These are phyloP conservation scores for Phytophthora cajani DNA, from an alignment of 352 stramenopile genomes.

Conservation along the genomic window DNA sequence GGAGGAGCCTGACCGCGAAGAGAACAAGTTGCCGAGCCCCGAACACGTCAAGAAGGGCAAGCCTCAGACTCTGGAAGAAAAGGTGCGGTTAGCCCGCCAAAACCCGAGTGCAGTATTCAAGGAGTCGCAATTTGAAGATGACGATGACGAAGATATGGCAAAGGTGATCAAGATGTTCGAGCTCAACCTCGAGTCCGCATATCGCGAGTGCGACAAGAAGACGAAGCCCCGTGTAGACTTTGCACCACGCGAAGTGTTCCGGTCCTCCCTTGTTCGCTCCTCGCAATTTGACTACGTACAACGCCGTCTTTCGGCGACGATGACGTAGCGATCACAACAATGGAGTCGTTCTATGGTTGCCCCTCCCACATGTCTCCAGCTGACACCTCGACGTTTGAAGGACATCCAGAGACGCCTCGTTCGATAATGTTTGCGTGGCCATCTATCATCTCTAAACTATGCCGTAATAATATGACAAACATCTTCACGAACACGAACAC, in stretches of 20 bases:
- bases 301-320: conserved; percentile 35
- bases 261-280: conserved; percentile 51
- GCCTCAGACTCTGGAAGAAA: conserved; percentile 54
- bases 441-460: conserved; percentile 33
- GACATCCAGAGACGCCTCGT: neutral
- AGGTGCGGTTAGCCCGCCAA: conserved; percentile 67
- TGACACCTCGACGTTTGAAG: neutral
- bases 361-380: neutral
- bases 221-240: conserved; percentile 72
- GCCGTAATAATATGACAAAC: conserved; percentile 40
- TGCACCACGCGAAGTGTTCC: conserved; percentile 76
- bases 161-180: conserved; percentile 83
- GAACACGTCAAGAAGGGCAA: conserved; percentile 20
- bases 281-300: conserved; percentile 44
- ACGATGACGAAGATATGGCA: conserved; percentile 77
- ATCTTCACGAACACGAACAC: conserved; percentile 10
- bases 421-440: conserved; percentile 28
- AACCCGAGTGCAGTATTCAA: conserved; percentile 84
- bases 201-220: conserved; percentile 66
- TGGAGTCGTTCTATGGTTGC: conserved; percentile 18
- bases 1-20: conserved; percentile 20
- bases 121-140: conserved; percentile 84
- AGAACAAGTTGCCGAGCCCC: conserved; percentile 10
- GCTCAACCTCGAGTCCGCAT: conserved; percentile 75
- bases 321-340: conserved; percentile 28